A percentile compares a stretch with the other conserved stretches of the same genome.
Evolutionary conservation across 441 rosid species (phyloP).

Genomic region (Lepidium campestre): DNA sequence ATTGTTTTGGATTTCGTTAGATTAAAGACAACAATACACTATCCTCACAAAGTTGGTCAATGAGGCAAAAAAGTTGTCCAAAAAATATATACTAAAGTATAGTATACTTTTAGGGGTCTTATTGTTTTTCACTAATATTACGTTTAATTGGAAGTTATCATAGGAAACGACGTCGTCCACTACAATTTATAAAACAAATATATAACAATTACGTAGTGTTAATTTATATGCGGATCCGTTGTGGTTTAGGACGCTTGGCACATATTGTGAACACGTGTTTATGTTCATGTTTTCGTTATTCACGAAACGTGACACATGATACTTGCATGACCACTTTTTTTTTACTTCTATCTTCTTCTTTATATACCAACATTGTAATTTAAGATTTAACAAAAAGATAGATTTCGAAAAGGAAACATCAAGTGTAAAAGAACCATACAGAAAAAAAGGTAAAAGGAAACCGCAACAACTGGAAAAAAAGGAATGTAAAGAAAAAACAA

Average conservation of each 20-base stretch:
- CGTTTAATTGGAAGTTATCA: neutral
- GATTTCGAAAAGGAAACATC: too few relatives aligned
- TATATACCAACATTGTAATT: neutral
- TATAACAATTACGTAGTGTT: too few relatives aligned
- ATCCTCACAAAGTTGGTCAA: conserved; percentile 12
- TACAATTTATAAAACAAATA: neutral
- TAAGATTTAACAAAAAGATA: too few relatives aligned
- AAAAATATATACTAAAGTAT: neutral
- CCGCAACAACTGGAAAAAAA: too few relatives aligned
- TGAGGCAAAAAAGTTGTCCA: conserved; percentile 5
- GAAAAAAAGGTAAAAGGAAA: too few relatives aligned
- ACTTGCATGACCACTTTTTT: conserved; percentile 2
- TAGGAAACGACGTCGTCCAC: neutral
- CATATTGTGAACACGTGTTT: conserved; percentile 8
- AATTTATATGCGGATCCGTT: neutral
- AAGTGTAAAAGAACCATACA: too few relatives aligned
- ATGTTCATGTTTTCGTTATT: conserved; percentile 2
- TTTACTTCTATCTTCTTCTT: neutral
- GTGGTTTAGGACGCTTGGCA: neutral
- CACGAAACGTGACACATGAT: conserved; percentile 11
- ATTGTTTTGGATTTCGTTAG: neutral
- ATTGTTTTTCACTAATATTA: neutral
- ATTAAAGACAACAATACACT: neutral
- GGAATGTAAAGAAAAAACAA: too few relatives aligned
- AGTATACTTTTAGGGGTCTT: neutral